Evolutionary conservation across 2,329 filamentous ascomycete species (phyloP).

Genomic region (Calonectria leucothoes): DNA sequence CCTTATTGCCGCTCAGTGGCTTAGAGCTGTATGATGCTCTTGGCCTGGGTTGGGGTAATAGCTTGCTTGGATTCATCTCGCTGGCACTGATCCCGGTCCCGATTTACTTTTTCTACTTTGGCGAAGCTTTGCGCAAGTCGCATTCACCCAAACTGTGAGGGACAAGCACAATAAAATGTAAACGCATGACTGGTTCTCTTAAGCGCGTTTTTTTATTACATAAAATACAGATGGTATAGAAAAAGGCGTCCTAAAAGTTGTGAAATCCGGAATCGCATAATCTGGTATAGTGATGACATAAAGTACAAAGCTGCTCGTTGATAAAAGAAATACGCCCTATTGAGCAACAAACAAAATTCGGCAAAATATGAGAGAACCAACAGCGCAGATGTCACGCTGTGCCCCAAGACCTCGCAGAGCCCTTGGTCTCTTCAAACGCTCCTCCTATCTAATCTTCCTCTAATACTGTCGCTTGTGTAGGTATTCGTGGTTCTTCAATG

Average conservation of each 20-base stretch:
- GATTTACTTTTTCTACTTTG: constrained; percentile 44
- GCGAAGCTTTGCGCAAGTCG: background rate
- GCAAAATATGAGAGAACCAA: background rate
- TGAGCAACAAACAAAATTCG: background rate
- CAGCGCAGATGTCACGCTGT: background rate
- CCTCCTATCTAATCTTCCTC: no score
- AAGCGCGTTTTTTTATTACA: background rate
- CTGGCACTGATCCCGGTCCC: constrained; percentile 54
- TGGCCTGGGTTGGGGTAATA: constrained; percentile 60
- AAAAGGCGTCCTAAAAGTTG: background rate
- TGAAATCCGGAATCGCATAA: background rate
- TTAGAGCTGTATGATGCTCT: constrained; percentile 54
- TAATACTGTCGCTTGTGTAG: background rate
- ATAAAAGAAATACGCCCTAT: background rate
- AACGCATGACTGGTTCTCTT: background rate
- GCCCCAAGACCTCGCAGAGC: background rate
- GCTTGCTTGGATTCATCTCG: constrained; percentile 60
- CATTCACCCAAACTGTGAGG: background rate
- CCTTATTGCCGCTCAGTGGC: constrained; percentile 67
- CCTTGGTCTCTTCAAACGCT: background rate
- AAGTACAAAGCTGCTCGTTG: background rate
- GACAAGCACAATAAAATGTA: no score
- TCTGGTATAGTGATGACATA: background rate
- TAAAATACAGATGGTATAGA: background rate
- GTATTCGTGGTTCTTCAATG: background rate